Evolutionary conservation across 768 basidiomycete species (phyloP).

Genomic region (Hirschioporus abietinus): DNA sequence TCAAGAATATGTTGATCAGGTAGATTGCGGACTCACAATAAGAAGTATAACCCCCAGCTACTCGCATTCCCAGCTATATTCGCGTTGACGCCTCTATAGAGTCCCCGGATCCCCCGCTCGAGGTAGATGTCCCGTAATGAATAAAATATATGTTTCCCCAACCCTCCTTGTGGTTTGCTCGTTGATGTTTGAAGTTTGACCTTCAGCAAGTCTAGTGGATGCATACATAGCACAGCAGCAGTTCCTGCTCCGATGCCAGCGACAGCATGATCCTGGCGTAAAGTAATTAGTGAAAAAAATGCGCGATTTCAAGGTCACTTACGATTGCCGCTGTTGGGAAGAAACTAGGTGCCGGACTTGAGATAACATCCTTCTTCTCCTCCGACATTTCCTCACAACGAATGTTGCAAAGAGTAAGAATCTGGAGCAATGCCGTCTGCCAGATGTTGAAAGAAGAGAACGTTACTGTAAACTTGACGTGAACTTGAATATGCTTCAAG

Average conservation of each 20-base stretch:
- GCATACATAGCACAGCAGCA: slow-evolving; percentile 91
- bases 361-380: not conserved
- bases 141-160: slow-evolving; percentile 71
- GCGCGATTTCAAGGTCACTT: slow-evolving; percentile 5
- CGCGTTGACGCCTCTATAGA: slow-evolving; percentile 86
- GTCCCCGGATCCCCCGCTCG: slow-evolving; percentile 72
- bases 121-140: slow-evolving; percentile 69
- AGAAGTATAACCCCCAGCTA: slow-evolving; percentile 97
- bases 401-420: not conserved
- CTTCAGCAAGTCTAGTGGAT: slow-evolving; percentile 94
- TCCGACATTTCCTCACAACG: not conserved
- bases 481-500: too few relatives aligned
- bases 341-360: slow-evolving; percentile 11
- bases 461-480: too few relatives aligned
- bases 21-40: slow-evolving; percentile 64
- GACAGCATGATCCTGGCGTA: slow-evolving; percentile 82
- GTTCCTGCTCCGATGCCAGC: slow-evolving; percentile 93
- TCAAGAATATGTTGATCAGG: slow-evolving; percentile 4
- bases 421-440: not conserved
- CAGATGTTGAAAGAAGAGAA: not conserved
- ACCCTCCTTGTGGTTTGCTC: slow-evolving; percentile 47
- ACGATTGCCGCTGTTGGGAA: slow-evolving; percentile 27
- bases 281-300: not conserved
- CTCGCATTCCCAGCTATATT: slow-evolving; percentile 94
- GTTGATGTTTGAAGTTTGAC: slow-evolving; percentile 89